Evolutionary conservation across 2,329 filamentous ascomycete genomes (phyloP), one percentile per base, ranked within the genome.

Genomic region (Exophiala dermatitidis): DNA sequence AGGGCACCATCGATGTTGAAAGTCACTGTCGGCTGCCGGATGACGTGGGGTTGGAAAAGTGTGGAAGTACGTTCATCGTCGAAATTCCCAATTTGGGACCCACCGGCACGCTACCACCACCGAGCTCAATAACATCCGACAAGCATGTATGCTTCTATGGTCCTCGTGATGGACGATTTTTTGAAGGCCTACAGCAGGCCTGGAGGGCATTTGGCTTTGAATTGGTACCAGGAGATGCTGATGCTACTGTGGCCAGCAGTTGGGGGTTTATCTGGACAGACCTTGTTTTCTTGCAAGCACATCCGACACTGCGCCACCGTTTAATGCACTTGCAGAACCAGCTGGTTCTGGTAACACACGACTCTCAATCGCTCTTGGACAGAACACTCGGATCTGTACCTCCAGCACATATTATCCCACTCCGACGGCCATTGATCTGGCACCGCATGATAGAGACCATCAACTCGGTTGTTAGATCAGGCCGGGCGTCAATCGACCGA

Each of bases 251-350:
- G 28, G 54, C 55, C 34, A 50, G 42, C 9, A 53, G 52, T 31
- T 65, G 56, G 53, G 63, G 63, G 29, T 64, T 61, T 48, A 51
- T 67, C 7, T 67, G 65, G 64, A 59, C 56, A 6, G 64, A 64
- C 45, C 28, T 63, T 19, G 30, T 48, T 31, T 60, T 58, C 40
- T 47, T 67, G 34, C 52, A 54, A 46, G 33, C 45, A n/a, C 55
- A 63, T 33, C 46, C 58, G 2, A 48, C 54, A 19, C 50, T 60
- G 34, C 48, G 63, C 28, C 54, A 52, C 9, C 55, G 52, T 5
- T 52, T 67, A 6, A 36, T 61, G 4, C 41, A 59, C 19, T 59
- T 60, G 28, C 44, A 52, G 19, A 47, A 58, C 46, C 63, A 60
- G 47, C 38, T 55, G n/a, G 60, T 66, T 10, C 55, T 67, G 40